Conservation (phyloP, 139 green algal genomes). For the Volvox reticuliferus region DNA sequence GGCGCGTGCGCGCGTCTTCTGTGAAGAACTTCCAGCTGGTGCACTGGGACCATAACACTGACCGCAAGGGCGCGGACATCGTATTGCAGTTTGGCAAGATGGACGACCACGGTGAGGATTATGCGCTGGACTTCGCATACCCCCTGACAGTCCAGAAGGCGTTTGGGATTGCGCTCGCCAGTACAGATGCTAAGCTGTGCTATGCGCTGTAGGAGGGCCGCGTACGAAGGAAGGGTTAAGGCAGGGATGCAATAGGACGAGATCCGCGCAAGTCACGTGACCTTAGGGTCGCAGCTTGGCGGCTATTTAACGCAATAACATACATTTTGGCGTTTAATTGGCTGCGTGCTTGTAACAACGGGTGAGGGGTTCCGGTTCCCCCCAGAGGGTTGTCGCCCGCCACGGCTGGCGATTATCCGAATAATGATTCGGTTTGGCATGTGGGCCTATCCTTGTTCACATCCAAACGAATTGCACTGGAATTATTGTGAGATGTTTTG, state of each 20-base stretch:
- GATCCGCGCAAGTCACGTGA: no score
- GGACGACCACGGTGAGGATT: slow-evolving; percentile 74
- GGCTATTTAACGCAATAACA: no score
- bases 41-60: slow-evolving; percentile 73
- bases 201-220: slow-evolving; percentile 56
- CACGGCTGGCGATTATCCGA: no score
- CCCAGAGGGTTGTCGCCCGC: no score
- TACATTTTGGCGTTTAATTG: no score
- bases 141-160: slow-evolving; percentile 84
- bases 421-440: no score
- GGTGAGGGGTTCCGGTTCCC: no score
- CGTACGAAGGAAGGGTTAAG: not conserved
- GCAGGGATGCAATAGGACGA: not conserved
- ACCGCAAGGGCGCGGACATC: slow-evolving; percentile 69
- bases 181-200: slow-evolving; percentile 71
- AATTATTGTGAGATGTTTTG: no score
- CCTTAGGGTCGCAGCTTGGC: no score
- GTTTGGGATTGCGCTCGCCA: slow-evolving; percentile 75
- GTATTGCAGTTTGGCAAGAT: slow-evolving; percentile 87
- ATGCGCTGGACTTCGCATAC: slow-evolving; percentile 93
- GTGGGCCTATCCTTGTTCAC: no score
- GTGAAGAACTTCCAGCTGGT: slow-evolving; percentile 99
- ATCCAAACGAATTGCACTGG: no score
- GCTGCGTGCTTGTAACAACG: no score
- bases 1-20: slow-evolving; percentile 86